These are phyloP conservation scores for Candida dendrica DNA, from an alignment of 805 yeast species.

Conservation along the genomic window DNA sequence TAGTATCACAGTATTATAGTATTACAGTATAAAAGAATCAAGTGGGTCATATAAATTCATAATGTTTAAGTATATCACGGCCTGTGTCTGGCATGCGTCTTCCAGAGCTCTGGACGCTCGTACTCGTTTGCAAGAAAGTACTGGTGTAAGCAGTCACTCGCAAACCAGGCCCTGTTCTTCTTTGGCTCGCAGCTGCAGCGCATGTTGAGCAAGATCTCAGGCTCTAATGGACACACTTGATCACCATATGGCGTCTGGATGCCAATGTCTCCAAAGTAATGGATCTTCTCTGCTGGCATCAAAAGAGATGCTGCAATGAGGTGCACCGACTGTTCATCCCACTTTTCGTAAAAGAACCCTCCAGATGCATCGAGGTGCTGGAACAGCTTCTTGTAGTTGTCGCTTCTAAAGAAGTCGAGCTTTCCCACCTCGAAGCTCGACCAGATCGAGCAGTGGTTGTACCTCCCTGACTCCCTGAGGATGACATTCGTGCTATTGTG, in stretches of 20 bases:
- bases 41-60: too few species aligned
- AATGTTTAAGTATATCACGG: too few species aligned
- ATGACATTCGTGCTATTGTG: slow-evolving; percentile 32
- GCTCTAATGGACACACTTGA: slow-evolving; percentile 68
- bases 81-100: slow-evolving; percentile 27
- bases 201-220: slow-evolving; percentile 44
- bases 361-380: slow-evolving; percentile 55
- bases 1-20: too few species aligned
- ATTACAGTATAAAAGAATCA: too few species aligned
- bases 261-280: slow-evolving; percentile 68
- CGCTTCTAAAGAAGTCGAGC: slow-evolving; percentile 54
- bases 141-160: slow-evolving; percentile 59
- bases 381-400: slow-evolving; percentile 48
- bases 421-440: slow-evolving; percentile 67
- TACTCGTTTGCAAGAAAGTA: slow-evolving; percentile 46
- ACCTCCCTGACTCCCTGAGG: slow-evolving; percentile 21
- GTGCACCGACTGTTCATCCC: slow-evolving; percentile 87
- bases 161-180: slow-evolving; percentile 64
- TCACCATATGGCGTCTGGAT: slow-evolving; percentile 55
- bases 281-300: slow-evolving; percentile 45
- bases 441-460: slow-evolving; percentile 69
- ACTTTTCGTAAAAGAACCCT: slow-evolving; percentile 75
- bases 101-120: slow-evolving; percentile 60
- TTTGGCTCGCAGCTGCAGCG: slow-evolving; percentile 69
- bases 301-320: slow-evolving; percentile 60